Evolutionary conservation across 208 protist species (phyloP), one percentile per base, ranked within the genome.

Genomic region (Acanthamoeba triangularis): DNA sequence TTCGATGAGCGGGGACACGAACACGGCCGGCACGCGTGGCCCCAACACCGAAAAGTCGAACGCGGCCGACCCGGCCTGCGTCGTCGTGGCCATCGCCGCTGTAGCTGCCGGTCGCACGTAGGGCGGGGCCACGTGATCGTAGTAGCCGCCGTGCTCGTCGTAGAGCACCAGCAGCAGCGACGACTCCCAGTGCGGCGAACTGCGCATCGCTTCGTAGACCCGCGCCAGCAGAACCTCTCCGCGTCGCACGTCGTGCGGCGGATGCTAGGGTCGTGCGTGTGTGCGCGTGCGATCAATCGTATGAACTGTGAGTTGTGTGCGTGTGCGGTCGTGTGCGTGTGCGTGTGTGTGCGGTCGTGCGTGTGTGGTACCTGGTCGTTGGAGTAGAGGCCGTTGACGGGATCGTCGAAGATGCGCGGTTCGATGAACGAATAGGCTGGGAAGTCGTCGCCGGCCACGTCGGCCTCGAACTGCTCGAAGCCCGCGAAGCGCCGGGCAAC

Each of bases 71-170:
- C 35, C 80, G 18, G 30, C 56, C 69, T 14, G 16, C 37, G 69
- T 41, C 16, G 30, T 10, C 37, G 69, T 78, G 69, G 30, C 14
- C 37, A 18, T 25, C 13, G 37, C 10, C 16, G 69, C 30, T 25
- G 37, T 30, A 2, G 41, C 20, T 11, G n/a, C n/a, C n/a, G 56
- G 56, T 20, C 52, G 25, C 14, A 90, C 11, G 49, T 65, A 90
- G 56, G 82, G 56, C 18, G 82, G 82, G 16, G 82, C 4, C 1
- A 90, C 56, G 49, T 67, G 82, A 28, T 90, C 47, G 18, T 65
- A 90, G 41, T 90, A 90, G 49, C 82, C 82, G 35, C 82, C 82
- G 56, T 90, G 82, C 35, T 90, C 82, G 33, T 90, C 82, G 30
- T 90, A 90, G 52, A 90, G 56, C 23, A 90, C 56, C 20, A 90